Evolutionary conservation across 257 asterid species (phyloP), one percentile per base, ranked within the genome.

Genomic region (Penstemon newberryi): DNA sequence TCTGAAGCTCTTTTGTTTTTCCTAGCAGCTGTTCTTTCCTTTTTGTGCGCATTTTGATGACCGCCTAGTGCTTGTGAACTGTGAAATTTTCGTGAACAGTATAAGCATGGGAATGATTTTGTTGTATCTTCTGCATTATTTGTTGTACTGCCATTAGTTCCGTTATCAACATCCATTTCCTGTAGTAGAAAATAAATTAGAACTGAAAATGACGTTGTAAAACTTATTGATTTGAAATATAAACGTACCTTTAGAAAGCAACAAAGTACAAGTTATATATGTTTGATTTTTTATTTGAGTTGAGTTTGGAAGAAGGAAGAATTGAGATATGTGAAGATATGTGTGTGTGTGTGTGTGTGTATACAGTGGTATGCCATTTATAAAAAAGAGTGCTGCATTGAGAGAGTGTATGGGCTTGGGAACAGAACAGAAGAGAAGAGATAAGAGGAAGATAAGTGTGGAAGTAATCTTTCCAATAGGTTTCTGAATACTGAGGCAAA

Each of bases 1-100:
- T 77, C 60, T 4, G 69, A 38, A 33, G 65, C 62, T 75, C 86
- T 70, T 56, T 80, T 84, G 83, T 43, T 84, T 81, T 87, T 84
- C 66, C 89, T 83, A 0, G 94, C 98, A 0, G 96, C 95, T 56
- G 74, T 86, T 66, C 96, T 82, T 54, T 92, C 97, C 63, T 86
- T 92, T 87, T 90, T 92, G 84, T 92, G 98, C 0, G 98, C 97
- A 70, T 92, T 92, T 76, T 92, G 97, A 72, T 92, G 98, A 13
- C 98, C 98, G 2, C 98, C 98, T 56, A 90, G 71, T 33, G 98
- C 98, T 69, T 92, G 98, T 9, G 97, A 92, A 65, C 95, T 90
- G 66, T 85, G 95, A 59, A 92, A 92, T 80, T 84, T 90, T 66
- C 96, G 75, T 4, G 97, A 80, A 63, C 98, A 92, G 77, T 88